A percentile compares a stretch with the other conserved stretches of the same genome.
phyloP scores from a whole-genome alignment of 148 eudicot species.

The Chenopodium berlandieri region DNA sequence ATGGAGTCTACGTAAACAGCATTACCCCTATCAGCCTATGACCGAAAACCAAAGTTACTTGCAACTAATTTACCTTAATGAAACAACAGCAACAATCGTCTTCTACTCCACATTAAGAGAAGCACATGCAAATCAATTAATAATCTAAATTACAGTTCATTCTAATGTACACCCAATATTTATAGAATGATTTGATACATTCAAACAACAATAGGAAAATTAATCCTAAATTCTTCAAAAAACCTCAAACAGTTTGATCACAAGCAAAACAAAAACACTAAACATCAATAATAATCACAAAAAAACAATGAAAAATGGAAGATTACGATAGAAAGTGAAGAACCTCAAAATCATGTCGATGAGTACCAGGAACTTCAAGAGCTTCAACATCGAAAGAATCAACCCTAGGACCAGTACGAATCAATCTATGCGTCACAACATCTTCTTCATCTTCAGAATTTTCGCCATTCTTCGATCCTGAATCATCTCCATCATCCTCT shows the following conservation, averaged over 20 bases:
- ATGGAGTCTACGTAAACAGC: neutral
- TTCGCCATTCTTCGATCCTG: slow-evolving; percentile 31
- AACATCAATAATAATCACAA: neutral
- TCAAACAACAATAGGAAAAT: too few relatives aligned
- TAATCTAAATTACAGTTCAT: too few relatives aligned
- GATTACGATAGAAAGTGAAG: neutral
- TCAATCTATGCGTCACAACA: slow-evolving; percentile 53
- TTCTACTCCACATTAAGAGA: neutral
- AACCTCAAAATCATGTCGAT: slow-evolving; percentile 75
- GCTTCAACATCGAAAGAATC: slow-evolving; percentile 96
- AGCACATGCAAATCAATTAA: too few relatives aligned
- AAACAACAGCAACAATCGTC: neutral
- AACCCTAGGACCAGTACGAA: slow-evolving; percentile 83
- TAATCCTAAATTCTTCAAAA: neutral
- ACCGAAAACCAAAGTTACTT: neutral
- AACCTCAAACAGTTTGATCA: neutral
- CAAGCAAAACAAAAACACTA: neutral
- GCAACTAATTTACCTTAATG: neutral
- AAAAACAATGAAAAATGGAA: neutral
- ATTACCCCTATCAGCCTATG: neutral
- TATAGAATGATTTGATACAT: too few relatives aligned
- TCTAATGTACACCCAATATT: neutral
- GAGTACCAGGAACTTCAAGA: slow-evolving; percentile 87
- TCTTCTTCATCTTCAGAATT: slow-evolving; percentile 78
- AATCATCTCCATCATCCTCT: slow-evolving; percentile 40